A percentile compares a stretch with the other conserved stretches of the same genome.
These are phyloP conservation scores for Nakazawaea ishiwadae DNA, from an alignment of 805 yeast species.

Conservation along the genomic window DNA sequence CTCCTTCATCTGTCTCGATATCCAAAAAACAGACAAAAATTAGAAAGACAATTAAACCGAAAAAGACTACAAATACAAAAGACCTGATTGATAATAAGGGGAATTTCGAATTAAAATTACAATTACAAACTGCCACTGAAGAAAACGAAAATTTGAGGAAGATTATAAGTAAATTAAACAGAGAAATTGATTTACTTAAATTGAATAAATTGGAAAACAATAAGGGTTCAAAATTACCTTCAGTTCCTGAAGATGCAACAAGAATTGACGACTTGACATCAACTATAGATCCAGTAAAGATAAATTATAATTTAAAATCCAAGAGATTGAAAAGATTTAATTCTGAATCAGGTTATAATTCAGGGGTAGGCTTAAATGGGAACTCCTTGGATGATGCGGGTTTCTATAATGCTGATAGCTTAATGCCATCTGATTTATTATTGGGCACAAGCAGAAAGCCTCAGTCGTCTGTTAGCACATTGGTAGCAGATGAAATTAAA, in stretches of 20 bases:
- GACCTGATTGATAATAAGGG: constrained; percentile 20
- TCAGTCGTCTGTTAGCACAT: background rate
- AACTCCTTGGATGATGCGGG: constrained; percentile 12
- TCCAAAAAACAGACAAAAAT: constrained; percentile 6
- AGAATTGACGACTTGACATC: constrained; percentile 6
- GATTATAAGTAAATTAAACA: constrained; percentile 33
- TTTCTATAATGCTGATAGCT: constrained; percentile 10
- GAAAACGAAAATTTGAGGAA: constrained; percentile 40
- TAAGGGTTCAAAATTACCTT: constrained; percentile 15
- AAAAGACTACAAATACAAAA: constrained; percentile 19
- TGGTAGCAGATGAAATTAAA: background rate
- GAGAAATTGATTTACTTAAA: constrained; percentile 31
- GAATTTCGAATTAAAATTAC: constrained; percentile 27
- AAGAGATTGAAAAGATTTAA: constrained; percentile 22
- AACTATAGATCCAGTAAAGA: constrained; percentile 25
- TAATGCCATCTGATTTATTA: constrained; percentile 9
- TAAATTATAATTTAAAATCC: constrained; percentile 25
- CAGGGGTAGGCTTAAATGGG: constrained; percentile 5
- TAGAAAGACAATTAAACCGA: constrained; percentile 3
- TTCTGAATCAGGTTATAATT: constrained; percentile 6
- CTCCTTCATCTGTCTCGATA: background rate
- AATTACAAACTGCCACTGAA: constrained; percentile 35
- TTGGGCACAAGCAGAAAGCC: no score
- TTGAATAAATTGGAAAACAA: constrained; percentile 19
- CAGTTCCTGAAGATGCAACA: background rate